A percentile compares a stretch with the other conserved stretches of the same genome.
These are phyloP conservation scores for Hypoxylon fragiforme DNA, from an alignment of 495 filamentous ascomycete genomes.

Conservation along the genomic window DNA sequence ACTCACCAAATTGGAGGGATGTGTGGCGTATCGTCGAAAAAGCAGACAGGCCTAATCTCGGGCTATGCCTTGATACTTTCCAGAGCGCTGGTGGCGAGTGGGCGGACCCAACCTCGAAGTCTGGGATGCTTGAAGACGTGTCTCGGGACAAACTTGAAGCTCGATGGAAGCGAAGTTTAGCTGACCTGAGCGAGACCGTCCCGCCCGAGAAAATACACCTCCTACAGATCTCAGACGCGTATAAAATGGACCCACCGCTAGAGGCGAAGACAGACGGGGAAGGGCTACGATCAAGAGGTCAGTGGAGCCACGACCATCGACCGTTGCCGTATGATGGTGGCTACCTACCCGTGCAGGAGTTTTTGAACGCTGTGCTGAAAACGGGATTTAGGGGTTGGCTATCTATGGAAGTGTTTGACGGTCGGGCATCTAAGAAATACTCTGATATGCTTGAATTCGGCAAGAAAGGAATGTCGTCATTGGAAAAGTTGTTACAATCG, in stretches of 20 bases:
- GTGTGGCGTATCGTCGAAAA: constrained; percentile 68
- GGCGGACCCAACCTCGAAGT: constrained; percentile 70
- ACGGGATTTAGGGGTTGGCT: constrained; percentile 77
- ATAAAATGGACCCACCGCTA: constrained; percentile 60
- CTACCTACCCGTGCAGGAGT: constrained; percentile 69
- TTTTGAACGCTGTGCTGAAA: constrained; percentile 65
- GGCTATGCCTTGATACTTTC: constrained; percentile 82
- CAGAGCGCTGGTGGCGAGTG: constrained; percentile 76
- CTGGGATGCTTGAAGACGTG: constrained; percentile 58
- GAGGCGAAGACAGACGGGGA: constrained; percentile 43
- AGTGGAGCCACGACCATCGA: constrained; percentile 74
- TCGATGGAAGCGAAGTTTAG: constrained; percentile 57
- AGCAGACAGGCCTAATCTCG: constrained; percentile 66
- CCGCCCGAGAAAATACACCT: constrained; percentile 75
- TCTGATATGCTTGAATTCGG: constrained; percentile 61
- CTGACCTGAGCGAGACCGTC: constrained; percentile 57
- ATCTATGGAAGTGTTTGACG: constrained; percentile 77
- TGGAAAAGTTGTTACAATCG: constrained; percentile 56
- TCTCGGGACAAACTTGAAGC: constrained; percentile 46
- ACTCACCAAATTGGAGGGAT: constrained; percentile 67
- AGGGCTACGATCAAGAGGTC: constrained; percentile 60
- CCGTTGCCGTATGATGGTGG: constrained; percentile 73
- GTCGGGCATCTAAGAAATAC: constrained; percentile 58
- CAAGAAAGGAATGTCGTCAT: constrained; percentile 60
- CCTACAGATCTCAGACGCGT: constrained; percentile 80